A percentile compares a stretch with the other conserved stretches of the same genome.
These are phyloP conservation scores for Coniochaeta pulveracea DNA, from an alignment of 2,329 filamentous ascomycete species.

Conservation along the genomic window DNA sequence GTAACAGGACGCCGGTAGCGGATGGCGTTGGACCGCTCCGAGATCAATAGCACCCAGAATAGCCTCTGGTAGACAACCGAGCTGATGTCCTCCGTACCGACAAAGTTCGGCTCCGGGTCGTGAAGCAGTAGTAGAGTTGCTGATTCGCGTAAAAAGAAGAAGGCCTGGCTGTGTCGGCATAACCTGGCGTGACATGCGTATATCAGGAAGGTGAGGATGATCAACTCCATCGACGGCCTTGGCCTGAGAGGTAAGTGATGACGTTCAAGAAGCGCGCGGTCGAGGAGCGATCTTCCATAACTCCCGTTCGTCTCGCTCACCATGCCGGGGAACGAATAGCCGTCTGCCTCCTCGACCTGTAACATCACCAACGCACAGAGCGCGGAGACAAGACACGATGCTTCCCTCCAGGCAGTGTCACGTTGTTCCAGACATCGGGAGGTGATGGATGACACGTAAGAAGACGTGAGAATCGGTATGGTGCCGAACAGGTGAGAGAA, in stretches of 20 bases:
- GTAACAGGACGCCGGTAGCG: conserved; percentile 31
- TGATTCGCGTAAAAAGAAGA: conserved; percentile 29
- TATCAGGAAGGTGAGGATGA: conserved; percentile 29
- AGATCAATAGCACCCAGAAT: conserved; percentile 32
- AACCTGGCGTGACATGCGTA: conserved; percentile 30
- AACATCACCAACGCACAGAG: conserved; percentile 29
- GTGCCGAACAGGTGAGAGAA: conserved; percentile 27
- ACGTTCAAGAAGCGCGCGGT: conserved; percentile 22
- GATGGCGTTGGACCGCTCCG: conserved; percentile 31
- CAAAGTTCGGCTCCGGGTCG: conserved; percentile 7
- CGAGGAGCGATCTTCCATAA: conserved; percentile 25
- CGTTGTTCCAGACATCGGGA: conserved; percentile 14
- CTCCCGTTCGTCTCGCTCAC: conserved; percentile 23
- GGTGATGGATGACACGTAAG: conserved; percentile 19
- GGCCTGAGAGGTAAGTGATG: conserved; percentile 20
- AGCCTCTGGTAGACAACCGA: conserved; percentile 21
- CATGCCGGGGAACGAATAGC: conserved; percentile 18
- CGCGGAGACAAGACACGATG: conserved; percentile 23
- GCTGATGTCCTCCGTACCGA: conserved; percentile 13
- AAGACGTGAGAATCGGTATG: conserved; percentile 28
- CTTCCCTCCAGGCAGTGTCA: conserved; percentile 19
- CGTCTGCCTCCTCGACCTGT: conserved; percentile 25
- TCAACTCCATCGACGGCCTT: conserved; percentile 25
- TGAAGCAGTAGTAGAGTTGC: conserved; percentile 27
- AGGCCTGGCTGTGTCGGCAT: conserved; percentile 30